Conservation (phyloP, 257 asterid species). For the Ophiorrhiza pumila region DNA sequence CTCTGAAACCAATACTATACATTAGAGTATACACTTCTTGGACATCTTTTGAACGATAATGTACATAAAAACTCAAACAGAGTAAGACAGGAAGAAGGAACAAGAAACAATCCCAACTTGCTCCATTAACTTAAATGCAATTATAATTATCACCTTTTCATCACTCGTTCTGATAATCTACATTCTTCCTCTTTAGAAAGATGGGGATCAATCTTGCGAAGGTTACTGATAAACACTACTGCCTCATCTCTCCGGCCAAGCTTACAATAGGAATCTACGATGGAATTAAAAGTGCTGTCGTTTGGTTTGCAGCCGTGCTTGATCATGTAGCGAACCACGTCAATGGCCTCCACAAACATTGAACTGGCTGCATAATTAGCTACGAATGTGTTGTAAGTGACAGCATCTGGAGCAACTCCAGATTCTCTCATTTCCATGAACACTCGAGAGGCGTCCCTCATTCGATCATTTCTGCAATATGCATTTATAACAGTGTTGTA, state of each 20-base stretch:
- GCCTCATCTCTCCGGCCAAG: conserved; percentile 73
- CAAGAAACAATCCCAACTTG: not conserved
- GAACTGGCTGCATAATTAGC: conserved; percentile 64
- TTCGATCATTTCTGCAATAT: conserved; percentile 72
- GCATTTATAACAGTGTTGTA: conserved; percentile 79
- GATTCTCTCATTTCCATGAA: conserved; percentile 59
- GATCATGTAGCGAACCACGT: conserved; percentile 76
- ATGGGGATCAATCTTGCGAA: conserved; percentile 63
- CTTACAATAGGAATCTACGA: conserved; percentile 75
- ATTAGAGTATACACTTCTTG: not conserved
- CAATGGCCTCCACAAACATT: conserved; percentile 83
- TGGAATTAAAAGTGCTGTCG: conserved; percentile 71
- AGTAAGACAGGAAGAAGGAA: not conserved
- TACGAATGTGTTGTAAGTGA: conserved; percentile 79
- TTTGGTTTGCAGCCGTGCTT: conserved; percentile 80
- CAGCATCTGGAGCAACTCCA: conserved; percentile 68
- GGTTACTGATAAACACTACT: conserved; percentile 47
- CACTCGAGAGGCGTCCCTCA: conserved; percentile 81
- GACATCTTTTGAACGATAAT: no score
- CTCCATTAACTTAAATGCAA: not conserved
- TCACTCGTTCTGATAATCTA: conserved; percentile 55
- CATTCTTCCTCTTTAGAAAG: conserved; percentile 64
- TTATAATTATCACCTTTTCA: conserved; percentile 33
- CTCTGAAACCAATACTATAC: not conserved
- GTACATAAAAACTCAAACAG: no score